A percentile compares a stretch with the other conserved stretches of the same genome.
These are phyloP conservation scores for Abrus pulchellus DNA, from an alignment of 306 rosid species.

Conservation along the genomic window DNA sequence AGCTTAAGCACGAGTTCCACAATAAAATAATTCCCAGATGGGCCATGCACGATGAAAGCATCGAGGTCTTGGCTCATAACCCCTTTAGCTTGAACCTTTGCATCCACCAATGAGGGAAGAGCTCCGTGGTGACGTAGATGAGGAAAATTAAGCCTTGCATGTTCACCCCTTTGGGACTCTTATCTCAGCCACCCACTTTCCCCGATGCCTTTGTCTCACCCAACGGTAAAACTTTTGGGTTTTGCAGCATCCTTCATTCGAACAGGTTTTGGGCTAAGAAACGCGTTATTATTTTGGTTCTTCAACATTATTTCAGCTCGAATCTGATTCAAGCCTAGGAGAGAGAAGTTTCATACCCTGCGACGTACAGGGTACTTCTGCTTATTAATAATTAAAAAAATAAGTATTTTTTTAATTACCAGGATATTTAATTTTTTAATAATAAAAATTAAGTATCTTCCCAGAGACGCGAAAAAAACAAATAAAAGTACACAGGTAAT, in stretches of 20 bases:
- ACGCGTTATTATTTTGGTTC: slow-evolving; percentile 14
- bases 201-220: slow-evolving; percentile 90
- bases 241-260: slow-evolving; percentile 71
- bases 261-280: slow-evolving; percentile 57
- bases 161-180: slow-evolving; percentile 85
- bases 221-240: slow-evolving; percentile 73
- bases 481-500: too few species aligned
- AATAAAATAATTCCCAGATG: too few species aligned
- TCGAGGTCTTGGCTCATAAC: too few species aligned
- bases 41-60: too few species aligned
- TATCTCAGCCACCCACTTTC: slow-evolving; percentile 93
- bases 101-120: slow-evolving; percentile 74
- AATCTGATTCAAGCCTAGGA: slow-evolving; percentile 63
- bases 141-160: slow-evolving; percentile 77
- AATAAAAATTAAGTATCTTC: too few species aligned
- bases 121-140: slow-evolving; percentile 70
- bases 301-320: slow-evolving; percentile 60
- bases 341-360: too few species aligned
- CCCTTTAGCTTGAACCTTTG: slow-evolving; percentile 66
- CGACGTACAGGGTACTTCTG: too few species aligned
- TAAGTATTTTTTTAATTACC: too few species aligned
- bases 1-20: too few species aligned
- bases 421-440: too few species aligned
- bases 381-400: too few species aligned
- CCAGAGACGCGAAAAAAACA: too few species aligned